A percentile compares a stretch with the other conserved stretches of the same genome.
Conservation (phyloP, 148 eudicot species). For the Talinum fruticosum region DNA sequence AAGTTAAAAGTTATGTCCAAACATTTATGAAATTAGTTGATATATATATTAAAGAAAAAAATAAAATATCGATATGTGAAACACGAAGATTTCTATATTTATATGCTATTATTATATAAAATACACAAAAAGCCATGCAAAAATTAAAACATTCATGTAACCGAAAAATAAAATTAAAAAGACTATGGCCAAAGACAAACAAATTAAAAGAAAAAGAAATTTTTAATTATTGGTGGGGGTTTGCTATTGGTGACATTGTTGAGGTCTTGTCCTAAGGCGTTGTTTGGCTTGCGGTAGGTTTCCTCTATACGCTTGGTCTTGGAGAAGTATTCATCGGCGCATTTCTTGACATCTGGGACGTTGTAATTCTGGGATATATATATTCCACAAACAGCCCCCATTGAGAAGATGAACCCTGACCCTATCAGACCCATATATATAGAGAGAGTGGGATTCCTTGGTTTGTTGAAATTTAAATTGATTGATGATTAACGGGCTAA, state of each 20-base stretch:
- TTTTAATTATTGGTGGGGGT: not conserved
- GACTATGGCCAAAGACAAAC: not conserved
- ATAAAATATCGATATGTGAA: no score
- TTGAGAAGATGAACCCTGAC: conserved; percentile 14
- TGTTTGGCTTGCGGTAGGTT: conserved; percentile 26
- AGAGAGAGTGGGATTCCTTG: not conserved
- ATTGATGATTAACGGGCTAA: not conserved
- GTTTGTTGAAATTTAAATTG: not conserved
- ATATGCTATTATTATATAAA: no score
- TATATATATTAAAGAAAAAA: no score
- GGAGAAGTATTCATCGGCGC: not conserved
- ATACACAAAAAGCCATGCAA: no score
- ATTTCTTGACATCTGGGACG: conserved; percentile 17
- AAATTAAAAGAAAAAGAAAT: no score
- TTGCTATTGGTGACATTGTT: not conserved
- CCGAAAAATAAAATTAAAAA: no score
- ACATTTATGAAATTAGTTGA: no score
- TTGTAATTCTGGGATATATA: conserved; percentile 25
- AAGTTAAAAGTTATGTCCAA: no score
- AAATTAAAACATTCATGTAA: no score
- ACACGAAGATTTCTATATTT: no score
- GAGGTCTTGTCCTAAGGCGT: not conserved
- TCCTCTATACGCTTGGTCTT: conserved; percentile 20
- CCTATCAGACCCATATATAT: conserved; percentile 14
- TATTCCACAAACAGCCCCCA: conserved; percentile 28